A percentile compares a stretch with the other conserved stretches of the same genome.
Evolutionary conservation across 371 early-diverging fungal species (phyloP).

Genomic region (Lichtheimia corymbifera): DNA sequence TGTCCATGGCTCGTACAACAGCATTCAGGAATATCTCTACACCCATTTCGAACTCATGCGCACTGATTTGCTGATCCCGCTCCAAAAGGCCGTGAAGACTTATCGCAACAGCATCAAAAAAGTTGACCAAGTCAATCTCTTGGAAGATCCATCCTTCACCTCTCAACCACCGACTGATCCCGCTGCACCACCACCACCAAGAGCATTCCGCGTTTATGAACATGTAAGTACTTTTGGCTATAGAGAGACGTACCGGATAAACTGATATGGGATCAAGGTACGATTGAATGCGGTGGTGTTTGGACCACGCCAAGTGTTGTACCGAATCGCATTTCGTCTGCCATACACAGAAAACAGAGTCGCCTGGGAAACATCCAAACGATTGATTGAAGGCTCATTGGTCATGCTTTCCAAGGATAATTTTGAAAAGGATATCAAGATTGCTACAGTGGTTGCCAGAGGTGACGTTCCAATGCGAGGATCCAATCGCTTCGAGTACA

Average conservation of each 20-base stretch:
- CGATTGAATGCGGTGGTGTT: slow-evolving; percentile 58
- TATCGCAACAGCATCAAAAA: slow-evolving; percentile 33
- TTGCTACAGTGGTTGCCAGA: slow-evolving; percentile 63
- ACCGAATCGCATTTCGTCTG: slow-evolving; percentile 56
- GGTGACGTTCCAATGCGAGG: slow-evolving; percentile 49
- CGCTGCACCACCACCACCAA: slow-evolving; percentile 1
- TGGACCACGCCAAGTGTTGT: slow-evolving; percentile 45
- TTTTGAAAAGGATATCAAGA: slow-evolving; percentile 52
- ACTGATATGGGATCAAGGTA: slow-evolving; percentile 30
- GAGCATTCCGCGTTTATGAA: slow-evolving; percentile 30
- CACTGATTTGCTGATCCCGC: slow-evolving; percentile 61
- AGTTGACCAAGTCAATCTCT: slow-evolving; percentile 2
- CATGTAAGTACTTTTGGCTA: slow-evolving; percentile 25
- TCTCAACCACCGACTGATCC: not conserved
- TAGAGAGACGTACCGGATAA: not conserved
- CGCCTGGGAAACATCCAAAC: slow-evolving; percentile 56
- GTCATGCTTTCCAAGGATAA: slow-evolving; percentile 56
- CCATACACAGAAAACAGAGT: slow-evolving; percentile 45
- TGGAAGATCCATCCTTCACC: not conserved
- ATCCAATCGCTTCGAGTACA: slow-evolving; percentile 44
- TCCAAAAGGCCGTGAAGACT: slow-evolving; percentile 50
- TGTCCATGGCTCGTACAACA: slow-evolving; percentile 48
- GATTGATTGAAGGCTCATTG: slow-evolving; percentile 60
- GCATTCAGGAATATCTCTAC: slow-evolving; percentile 57
- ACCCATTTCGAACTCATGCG: slow-evolving; percentile 69